phyloP scores from a whole-genome alignment of 805 yeast species.

The Myxozyma melibiosi region DNA sequence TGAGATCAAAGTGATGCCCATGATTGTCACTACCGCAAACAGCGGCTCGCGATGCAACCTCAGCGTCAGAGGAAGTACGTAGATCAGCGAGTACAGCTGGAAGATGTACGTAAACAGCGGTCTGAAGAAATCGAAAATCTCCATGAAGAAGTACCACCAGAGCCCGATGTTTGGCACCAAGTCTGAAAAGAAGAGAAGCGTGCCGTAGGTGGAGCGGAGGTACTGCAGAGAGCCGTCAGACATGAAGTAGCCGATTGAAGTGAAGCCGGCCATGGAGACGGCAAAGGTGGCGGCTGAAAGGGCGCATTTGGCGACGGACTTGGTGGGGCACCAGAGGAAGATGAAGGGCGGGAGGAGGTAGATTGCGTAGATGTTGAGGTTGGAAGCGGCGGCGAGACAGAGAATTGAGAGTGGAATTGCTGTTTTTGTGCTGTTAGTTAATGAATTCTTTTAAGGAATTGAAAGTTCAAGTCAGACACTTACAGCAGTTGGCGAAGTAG shows the following conservation, averaged over 20 bases:
- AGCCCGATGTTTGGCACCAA: conserved; percentile 88
- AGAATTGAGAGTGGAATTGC: conserved; percentile 47
- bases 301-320: background rate
- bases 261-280: conserved; percentile 24
- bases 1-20: conserved; percentile 63
- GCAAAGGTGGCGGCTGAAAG: conserved; percentile 6
- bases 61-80: conserved; percentile 72
- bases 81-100: conserved; percentile 69
- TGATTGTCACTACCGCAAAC: conserved; percentile 53
- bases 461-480: background rate
- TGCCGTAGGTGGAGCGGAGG: conserved; percentile 57
- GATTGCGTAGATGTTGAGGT: conserved; percentile 64
- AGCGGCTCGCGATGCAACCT: conserved; percentile 63
- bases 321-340: conserved; percentile 11
- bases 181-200: conserved; percentile 57
- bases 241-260: conserved; percentile 36
- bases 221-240: conserved; percentile 44
- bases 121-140: conserved; percentile 86
- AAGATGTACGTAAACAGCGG: conserved; percentile 82
- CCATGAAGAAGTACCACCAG: conserved; percentile 99
- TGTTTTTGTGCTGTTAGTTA: background rate
- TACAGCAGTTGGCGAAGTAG: conserved; percentile 43
- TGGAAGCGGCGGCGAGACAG: conserved; percentile 62
- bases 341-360: conserved; percentile 61
- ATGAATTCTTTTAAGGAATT: background rate